Conservation (phyloP, 2,329 filamentous ascomycete genomes). For the Aspergillus versicolor region DNA sequence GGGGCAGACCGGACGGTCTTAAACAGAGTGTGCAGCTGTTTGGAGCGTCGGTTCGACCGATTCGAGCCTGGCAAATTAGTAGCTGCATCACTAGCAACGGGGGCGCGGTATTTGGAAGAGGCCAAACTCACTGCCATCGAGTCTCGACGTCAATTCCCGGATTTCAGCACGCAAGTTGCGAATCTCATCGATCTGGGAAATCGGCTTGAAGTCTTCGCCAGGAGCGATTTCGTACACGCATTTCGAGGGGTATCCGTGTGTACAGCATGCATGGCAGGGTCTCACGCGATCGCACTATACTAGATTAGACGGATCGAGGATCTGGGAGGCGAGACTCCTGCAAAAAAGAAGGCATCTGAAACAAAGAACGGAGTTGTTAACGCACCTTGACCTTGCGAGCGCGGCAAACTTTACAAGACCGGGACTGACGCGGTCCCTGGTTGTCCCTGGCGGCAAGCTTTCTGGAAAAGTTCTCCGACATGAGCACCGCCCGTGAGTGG, state of each 20-base stretch:
- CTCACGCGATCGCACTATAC: slow-evolving; percentile 39
- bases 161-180: slow-evolving; percentile 36
- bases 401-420: slow-evolving; percentile 40
- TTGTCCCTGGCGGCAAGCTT: slow-evolving; percentile 17
- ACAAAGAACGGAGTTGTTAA: background rate
- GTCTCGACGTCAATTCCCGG: slow-evolving; percentile 27
- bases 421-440: slow-evolving; percentile 32
- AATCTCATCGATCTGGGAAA: slow-evolving; percentile 39
- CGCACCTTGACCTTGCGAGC: slow-evolving; percentile 41
- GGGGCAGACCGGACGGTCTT: slow-evolving; percentile 35
- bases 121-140: slow-evolving; percentile 24
- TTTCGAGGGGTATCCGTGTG: slow-evolving; percentile 40
- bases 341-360: background rate
- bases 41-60: slow-evolving; percentile 26
- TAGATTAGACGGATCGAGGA: slow-evolving; percentile 1
- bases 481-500: slow-evolving; percentile 21
- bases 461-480: slow-evolving; percentile 15
- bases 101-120: background rate
- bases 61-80: slow-evolving; percentile 8
- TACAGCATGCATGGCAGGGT: slow-evolving; percentile 41
- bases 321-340: no score
- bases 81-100: background rate
- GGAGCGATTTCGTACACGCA: slow-evolving; percentile 36
- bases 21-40: slow-evolving; percentile 34
- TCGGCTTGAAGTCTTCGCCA: slow-evolving; percentile 34